Conservation (phyloP, 768 basidiomycete species). For the Ramaria sp. region DNA sequence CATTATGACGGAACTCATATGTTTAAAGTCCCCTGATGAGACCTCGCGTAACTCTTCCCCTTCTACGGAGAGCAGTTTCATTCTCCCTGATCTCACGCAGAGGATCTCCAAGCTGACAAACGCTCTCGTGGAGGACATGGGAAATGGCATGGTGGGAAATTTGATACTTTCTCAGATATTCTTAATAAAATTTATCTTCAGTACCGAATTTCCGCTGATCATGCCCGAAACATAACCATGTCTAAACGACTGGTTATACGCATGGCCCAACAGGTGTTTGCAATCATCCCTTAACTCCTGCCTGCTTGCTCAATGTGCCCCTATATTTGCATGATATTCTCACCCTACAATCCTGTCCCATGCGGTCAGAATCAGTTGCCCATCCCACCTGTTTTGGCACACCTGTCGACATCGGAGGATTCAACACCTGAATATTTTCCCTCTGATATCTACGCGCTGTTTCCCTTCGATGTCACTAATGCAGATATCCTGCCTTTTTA, state of each 20-base stretch:
- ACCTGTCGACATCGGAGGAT: background rate
- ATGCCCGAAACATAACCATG: slow-evolving; percentile 25
- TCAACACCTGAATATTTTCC: slow-evolving; percentile 8
- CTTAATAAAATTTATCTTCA: slow-evolving; percentile 16
- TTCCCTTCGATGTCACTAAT: slow-evolving; percentile 36
- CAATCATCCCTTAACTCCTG: background rate
- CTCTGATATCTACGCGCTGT: slow-evolving; percentile 44
- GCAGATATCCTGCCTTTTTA: background rate
- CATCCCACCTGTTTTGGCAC: background rate
- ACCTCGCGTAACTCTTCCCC: background rate
- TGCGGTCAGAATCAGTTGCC: slow-evolving; percentile 10
- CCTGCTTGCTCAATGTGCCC: slow-evolving; percentile 7
- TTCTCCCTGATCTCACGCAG: slow-evolving; percentile 40
- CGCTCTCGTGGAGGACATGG: slow-evolving; percentile 48
- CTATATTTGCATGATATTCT: slow-evolving; percentile 8
- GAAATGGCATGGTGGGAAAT: slow-evolving; percentile 33
- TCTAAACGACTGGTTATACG: slow-evolving; percentile 47
- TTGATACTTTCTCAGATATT: background rate
- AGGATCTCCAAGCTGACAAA: slow-evolving; percentile 59
- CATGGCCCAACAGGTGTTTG: slow-evolving; percentile 41
- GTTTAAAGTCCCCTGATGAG: background rate
- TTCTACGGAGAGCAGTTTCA: background rate
- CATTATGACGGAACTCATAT: slow-evolving; percentile 3
- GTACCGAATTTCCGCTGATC: slow-evolving; percentile 47
- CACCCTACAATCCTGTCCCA: slow-evolving; percentile 25